phyloP scores from a whole-genome alignment of 306 rosid species.

The Rosa lucieae region DNA sequence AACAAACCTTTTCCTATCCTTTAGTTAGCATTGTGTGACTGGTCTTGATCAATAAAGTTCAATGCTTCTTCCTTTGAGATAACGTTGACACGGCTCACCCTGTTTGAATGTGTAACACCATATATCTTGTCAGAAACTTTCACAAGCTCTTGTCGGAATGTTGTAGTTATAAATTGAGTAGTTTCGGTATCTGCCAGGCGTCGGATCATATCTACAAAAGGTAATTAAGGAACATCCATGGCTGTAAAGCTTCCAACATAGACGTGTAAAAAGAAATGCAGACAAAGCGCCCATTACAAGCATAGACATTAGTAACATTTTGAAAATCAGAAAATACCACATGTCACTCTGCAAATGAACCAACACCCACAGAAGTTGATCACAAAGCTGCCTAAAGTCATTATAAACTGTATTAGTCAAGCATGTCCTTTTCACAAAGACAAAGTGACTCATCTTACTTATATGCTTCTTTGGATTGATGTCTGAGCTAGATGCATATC shows the following conservation, averaged over 20 bases:
- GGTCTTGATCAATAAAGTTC: constrained; percentile 87
- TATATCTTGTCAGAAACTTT: constrained; percentile 92
- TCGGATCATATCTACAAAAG: constrained; percentile 80
- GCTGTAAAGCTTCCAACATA: constrained; percentile 19
- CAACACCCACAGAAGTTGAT: too few species aligned
- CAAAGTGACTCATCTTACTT: too few species aligned
- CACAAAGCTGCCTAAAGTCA: too few species aligned
- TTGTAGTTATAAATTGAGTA: constrained; percentile 94
- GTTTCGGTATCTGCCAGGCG: constrained; percentile 79
- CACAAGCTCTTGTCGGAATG: constrained; percentile 92
- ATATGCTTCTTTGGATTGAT: too few species aligned
- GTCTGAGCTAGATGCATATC: too few species aligned
- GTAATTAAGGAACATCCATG: constrained; percentile 46
- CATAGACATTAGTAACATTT: too few species aligned
- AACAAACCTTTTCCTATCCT: constrained; percentile 38
- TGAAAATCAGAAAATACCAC: too few species aligned
- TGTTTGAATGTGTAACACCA: constrained; percentile 82
- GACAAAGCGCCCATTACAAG: too few species aligned
- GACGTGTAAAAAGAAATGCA: background rate
- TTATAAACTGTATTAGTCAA: too few species aligned
- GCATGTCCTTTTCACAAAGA: too few species aligned
- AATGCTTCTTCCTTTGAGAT: constrained; percentile 72
- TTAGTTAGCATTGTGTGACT: constrained; percentile 74
- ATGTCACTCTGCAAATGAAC: too few species aligned
- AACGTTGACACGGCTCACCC: constrained; percentile 89